These are phyloP conservation scores for Trypanosoma melophagium DNA, from an alignment of 208 protist genomes.

Conservation along the genomic window DNA sequence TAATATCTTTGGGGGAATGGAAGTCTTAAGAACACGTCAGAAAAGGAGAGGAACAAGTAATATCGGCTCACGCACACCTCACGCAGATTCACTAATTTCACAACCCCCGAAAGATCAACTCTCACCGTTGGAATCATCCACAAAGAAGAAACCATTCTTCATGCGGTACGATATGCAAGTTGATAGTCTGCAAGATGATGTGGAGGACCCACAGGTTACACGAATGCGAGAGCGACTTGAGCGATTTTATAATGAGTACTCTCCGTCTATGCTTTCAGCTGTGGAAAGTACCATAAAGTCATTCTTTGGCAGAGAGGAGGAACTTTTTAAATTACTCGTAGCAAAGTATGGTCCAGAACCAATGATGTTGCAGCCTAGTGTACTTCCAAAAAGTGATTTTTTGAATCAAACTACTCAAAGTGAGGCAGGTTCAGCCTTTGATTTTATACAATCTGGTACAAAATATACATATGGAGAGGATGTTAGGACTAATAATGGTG, in stretches of 20 bases:
- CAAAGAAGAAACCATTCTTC: conserved; percentile 18
- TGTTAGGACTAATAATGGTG: background rate
- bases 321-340: conserved; percentile 48
- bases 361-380: conserved; percentile 1
- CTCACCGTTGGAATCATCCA: background rate
- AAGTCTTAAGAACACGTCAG: conserved; percentile 18
- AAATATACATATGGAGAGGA: background rate
- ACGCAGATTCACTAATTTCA: conserved; percentile 7
- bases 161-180: conserved; percentile 10
- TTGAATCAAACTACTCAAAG: background rate
- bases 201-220: conserved; percentile 14
- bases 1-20: conserved; percentile 28
- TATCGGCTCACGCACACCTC: conserved; percentile 15
- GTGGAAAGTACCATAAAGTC: conserved; percentile 36
- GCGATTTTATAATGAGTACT: conserved; percentile 47
- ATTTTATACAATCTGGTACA: conserved; percentile 14
- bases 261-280: conserved; percentile 37
- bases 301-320: conserved; percentile 36
- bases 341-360: conserved; percentile 47
- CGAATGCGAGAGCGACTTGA: conserved; percentile 33
- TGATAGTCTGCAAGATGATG: conserved; percentile 15
- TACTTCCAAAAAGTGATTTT: conserved; percentile 1
- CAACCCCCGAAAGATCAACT: background rate
- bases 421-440: conserved; percentile 21
- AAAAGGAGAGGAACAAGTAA: conserved; percentile 12